Evolutionary conservation across 129 eudicot genomes (phyloP).

Genomic region (Flaveria ramosissima): DNA sequence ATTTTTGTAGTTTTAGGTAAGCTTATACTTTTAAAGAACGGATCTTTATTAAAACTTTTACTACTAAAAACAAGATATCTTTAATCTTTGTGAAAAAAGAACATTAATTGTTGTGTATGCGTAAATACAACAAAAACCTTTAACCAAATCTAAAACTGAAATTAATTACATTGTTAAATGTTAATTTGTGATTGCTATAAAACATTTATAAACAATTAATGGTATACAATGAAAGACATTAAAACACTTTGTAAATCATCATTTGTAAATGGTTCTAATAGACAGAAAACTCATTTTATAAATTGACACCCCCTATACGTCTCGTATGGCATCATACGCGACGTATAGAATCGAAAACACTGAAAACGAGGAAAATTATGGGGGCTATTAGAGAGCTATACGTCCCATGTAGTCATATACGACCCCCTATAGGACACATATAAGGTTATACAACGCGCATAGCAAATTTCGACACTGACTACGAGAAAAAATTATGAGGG

Average conservation of each 20-base stretch:
- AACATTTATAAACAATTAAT: neutral
- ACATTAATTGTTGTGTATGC: neutral
- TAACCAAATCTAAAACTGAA: neutral
- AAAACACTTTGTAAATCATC: neutral
- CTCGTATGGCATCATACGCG: too few species aligned
- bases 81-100: neutral
- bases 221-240: neutral
- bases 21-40: neutral
- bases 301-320: too few species aligned
- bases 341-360: too few species aligned
- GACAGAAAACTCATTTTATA: too few species aligned
- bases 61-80: neutral
- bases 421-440: too few species aligned
- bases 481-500: too few species aligned
- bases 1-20: neutral
- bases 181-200: neutral
- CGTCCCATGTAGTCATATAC: too few species aligned
- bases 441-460: too few species aligned
- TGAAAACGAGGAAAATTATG: too few species aligned
- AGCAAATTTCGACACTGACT: too few species aligned
- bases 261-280: too few species aligned
- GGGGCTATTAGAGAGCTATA: too few species aligned
- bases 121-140: conserved; percentile 4
- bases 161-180: neutral
- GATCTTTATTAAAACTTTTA: neutral